Base-by-base conservation (phyloP, 768 basidiomycete species). In the Amanita phalloides region DNA sequence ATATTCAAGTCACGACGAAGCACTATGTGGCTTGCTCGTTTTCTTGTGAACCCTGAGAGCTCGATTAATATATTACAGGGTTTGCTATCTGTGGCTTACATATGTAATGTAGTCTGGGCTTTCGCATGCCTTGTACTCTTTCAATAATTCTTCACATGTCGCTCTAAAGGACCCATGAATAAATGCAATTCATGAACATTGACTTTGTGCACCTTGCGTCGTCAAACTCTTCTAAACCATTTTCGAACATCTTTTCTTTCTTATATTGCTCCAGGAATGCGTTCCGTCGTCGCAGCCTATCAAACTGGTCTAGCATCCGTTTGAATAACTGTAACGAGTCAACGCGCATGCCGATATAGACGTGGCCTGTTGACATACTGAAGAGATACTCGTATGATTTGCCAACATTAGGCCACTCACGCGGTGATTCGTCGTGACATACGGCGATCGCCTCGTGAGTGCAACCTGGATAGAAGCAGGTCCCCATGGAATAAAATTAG, bases 401-500 rank as follows among this genome's bases (percentile, higher is more conserved):
- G 94, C 96, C 46, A 99, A 78, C 96, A 99, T 98, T 47, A 99
- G 75, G 0, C 95, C 95, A 64, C 94, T 97, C 51, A 98, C 94
- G 10, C 94, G 86, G 66, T 99, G 93, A 60, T 85, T 88, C 36
- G 88, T 83, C 4, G 81, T 75, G 49, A 96, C 71, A 61, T 95
- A 95, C 5, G 92, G 93, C 13, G 90, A 93, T 59, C 80, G 84
- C 53, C 90, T 83, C 1, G 94, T 96, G 54, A 97, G 70, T 4
- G 96, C 95, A 6, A 99, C 95, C 68, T 99, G 96, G 60, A 96
- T 95, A 33, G 92, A 94, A 4, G 94, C 94, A 0, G 96, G 96
- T 10, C 96, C 96, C 96, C 96, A 99, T 5, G 96, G 96, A 56
- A 99, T 97, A 65, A 99, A 98, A 62, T 90, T 94, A 13, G 96